These are phyloP conservation scores for Leccinum fibrillosum DNA, from an alignment of 768 basidiomycete genomes.

Conservation along the genomic window DNA sequence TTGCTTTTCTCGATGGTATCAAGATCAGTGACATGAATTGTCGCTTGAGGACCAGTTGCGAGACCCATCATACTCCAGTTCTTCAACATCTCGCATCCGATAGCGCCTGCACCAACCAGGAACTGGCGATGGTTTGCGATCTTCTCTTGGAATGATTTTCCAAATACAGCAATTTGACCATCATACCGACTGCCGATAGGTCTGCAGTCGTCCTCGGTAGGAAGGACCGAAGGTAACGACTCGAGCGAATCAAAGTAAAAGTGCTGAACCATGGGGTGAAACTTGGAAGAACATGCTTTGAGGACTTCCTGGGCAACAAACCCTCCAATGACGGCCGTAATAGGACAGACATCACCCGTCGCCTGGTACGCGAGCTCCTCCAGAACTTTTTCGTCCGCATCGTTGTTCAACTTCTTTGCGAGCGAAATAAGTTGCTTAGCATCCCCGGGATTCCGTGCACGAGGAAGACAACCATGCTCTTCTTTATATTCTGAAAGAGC, in stretches of 20 bases:
- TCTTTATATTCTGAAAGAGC: slow-evolving; percentile 78
- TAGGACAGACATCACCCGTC: slow-evolving; percentile 81
- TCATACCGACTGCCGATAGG: slow-evolving; percentile 87
- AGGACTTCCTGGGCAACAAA: slow-evolving; percentile 98
- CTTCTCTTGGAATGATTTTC: slow-evolving; percentile 88
- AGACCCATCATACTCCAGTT: slow-evolving; percentile 99
- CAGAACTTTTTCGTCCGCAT: slow-evolving; percentile 78
- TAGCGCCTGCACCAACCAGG: slow-evolving; percentile 97
- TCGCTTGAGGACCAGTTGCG: slow-evolving; percentile 71
- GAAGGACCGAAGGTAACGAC: slow-evolving; percentile 74
- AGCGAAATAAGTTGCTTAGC: slow-evolving; percentile 67
- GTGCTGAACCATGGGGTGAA: slow-evolving; percentile 93
- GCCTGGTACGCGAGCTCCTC: slow-evolving; percentile 90
- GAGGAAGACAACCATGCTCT: slow-evolving; percentile 66
- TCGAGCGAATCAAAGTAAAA: slow-evolving; percentile 98
- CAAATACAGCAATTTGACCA: slow-evolving; percentile 94
- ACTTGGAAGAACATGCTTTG: slow-evolving; percentile 96
- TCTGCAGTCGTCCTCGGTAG: slow-evolving; percentile 79
- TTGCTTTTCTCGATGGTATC: slow-evolving; percentile 99
- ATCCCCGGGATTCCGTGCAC: slow-evolving; percentile 79
- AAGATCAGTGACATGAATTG: slow-evolving; percentile 91
- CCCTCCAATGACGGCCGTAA: slow-evolving; percentile 92
- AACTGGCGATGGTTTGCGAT: slow-evolving; percentile 89
- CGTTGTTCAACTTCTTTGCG: slow-evolving; percentile 73
- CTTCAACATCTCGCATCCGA: slow-evolving; percentile 99